Conservation (phyloP, 345 rosid species). For the Linum trigynum region DNA sequence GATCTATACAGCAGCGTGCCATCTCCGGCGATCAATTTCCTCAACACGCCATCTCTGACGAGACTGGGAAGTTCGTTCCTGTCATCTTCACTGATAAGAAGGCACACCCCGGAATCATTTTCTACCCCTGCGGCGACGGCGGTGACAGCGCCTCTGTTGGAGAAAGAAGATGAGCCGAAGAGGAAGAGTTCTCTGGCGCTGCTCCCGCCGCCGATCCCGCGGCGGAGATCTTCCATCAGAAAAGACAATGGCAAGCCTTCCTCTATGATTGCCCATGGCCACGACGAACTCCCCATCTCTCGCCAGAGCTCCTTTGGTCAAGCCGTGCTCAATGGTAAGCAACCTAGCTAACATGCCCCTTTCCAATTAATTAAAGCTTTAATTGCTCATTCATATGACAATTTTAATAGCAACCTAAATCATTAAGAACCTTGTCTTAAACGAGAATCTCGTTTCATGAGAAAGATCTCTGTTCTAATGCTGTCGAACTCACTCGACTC, state of each 20-base stretch:
- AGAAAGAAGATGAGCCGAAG: constrained; percentile 28
- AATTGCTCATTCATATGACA: no score
- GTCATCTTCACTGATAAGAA: constrained; percentile 46
- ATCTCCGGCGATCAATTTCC: constrained; percentile 59
- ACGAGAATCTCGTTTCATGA: no score
- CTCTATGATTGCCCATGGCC: constrained; percentile 32
- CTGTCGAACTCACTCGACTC: no score
- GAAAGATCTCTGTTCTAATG: no score
- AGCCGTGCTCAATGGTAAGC: constrained; percentile 73
- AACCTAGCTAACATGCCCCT: background rate
- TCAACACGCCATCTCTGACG: constrained; percentile 50
- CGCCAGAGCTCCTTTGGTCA: constrained; percentile 67
- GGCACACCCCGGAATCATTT: constrained; percentile 53
- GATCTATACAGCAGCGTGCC: constrained; percentile 76
- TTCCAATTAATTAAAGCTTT: background rate
- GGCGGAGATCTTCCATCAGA: constrained; percentile 27
- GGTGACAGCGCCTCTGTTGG: constrained; percentile 43
- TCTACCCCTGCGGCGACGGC: constrained; percentile 13
- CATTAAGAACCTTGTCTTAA: no score
- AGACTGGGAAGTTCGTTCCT: constrained; percentile 62
- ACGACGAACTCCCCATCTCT: constrained; percentile 33
- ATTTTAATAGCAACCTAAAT: no score
- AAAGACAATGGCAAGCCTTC: constrained; percentile 31
- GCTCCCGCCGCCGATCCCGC: constrained; percentile 33
- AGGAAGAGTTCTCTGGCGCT: constrained; percentile 39